A percentile compares a stretch with the other conserved stretches of the same genome.
phyloP scores from a whole-genome alignment of 169 alveolate genomes.

The Eimeria necatrix region DNA sequence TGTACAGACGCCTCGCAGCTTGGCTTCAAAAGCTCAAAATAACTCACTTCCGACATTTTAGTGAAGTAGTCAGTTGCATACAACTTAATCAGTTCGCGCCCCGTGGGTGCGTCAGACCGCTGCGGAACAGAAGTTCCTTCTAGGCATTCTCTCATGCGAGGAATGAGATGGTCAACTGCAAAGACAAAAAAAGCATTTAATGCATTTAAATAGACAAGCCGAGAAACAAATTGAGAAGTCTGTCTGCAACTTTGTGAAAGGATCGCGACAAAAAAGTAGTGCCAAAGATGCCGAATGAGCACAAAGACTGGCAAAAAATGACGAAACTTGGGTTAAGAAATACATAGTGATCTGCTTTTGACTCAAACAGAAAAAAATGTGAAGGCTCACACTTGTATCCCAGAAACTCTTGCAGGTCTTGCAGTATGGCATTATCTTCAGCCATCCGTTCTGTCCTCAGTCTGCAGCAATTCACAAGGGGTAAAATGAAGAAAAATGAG shows the following conservation, averaged over 20 bases:
- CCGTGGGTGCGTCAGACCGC: constrained; percentile 78
- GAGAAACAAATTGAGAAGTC: background rate
- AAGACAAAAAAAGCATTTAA: background rate
- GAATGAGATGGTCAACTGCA: constrained; percentile 75
- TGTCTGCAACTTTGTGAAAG: background rate
- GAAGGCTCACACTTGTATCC: constrained; percentile 78
- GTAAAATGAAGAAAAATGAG: background rate
- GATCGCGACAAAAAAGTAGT: background rate
- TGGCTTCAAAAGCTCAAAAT: background rate
- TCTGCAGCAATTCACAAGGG: background rate
- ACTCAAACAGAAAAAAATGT: background rate
- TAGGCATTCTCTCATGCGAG: constrained; percentile 68
- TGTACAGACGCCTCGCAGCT: background rate
- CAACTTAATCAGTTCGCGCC: constrained; percentile 60
- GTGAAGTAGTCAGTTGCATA: constrained; percentile 76
- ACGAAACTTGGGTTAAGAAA: background rate
- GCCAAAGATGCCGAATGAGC: background rate
- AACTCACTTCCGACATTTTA: constrained; percentile 47
- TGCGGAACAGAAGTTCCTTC: constrained; percentile 41
- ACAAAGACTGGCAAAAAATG: background rate
- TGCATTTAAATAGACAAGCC: background rate
- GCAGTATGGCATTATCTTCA: constrained; percentile 75
- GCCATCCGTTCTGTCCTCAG: constrained; percentile 50
- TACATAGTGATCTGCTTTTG: too few species aligned
- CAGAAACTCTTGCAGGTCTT: constrained; percentile 81